Evolutionary conservation across 352 stramenopile species (phyloP), one percentile per base, ranked within the genome.

Genomic region (Phytophthora cryptogea): DNA sequence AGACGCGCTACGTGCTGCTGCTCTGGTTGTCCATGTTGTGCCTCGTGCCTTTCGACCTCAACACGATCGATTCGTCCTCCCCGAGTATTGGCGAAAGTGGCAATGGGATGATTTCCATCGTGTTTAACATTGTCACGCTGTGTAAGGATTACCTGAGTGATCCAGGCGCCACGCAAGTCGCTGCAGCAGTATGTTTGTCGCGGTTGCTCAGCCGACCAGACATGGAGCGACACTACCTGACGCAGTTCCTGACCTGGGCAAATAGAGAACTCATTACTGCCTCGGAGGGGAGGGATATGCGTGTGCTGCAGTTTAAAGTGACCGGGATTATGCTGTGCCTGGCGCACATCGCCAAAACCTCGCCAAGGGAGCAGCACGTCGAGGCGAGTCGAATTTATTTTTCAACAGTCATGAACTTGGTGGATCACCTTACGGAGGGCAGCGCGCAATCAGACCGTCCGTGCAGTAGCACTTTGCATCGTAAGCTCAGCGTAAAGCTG

Each of bases 21-120:
- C 83, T 99, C 23, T 99, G 97, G 97, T 78, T 99, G 40, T 96
- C 88, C 9, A 98, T 99, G 72, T 82, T 99, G 36, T 97, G 92
- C 59, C 83, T 99, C 26, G 94, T 99, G 17, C 97, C 97, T 0
- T 99, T 99, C 72, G 90, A 99, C 72, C 89, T 99, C 46, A 72
- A 86, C 45, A 96, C 91, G 1, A 98, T 99, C 54, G 96, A 99
- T 76, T 98, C 90, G 45, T 95, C 91, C 1, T 63, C 63, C 6
- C 17, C 53, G 13, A 59, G 27, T 49, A 39, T 31, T n/a, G 40
- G n/a, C 23, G 54, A 63, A 11, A 59, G 4, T 27, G 7, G 7
- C 31, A 76, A 40, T 41, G 61, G 64, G 8, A 68, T 59, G 2
- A 74, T 78, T 35, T 86, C 80, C 13, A 85, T 97, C 11, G 89